Conservation (phyloP, 768 basidiomycete species). For the Stropharia rugosoannulata region DNA sequence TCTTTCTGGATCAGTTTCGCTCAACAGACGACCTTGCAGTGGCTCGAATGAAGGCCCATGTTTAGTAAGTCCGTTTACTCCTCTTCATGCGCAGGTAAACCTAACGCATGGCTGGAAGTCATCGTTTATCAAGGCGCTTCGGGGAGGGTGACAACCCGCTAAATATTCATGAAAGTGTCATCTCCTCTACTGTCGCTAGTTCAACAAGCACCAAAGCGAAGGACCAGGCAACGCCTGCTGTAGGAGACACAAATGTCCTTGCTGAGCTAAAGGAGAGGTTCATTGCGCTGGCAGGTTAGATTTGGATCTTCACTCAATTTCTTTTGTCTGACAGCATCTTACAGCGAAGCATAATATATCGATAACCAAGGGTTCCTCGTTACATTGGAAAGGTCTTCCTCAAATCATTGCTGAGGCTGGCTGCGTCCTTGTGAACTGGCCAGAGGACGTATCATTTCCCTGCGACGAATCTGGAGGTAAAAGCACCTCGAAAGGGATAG, state of each 20-base stretch:
- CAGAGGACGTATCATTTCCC: slow-evolving; percentile 4
- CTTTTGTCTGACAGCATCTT: not conserved
- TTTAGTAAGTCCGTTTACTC: slow-evolving; percentile 1
- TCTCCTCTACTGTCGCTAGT: not conserved
- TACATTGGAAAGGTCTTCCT: slow-evolving; percentile 1
- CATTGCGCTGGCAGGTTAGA: not conserved
- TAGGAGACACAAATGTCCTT: not conserved
- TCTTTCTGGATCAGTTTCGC: not conserved
- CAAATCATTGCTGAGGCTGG: slow-evolving; percentile 2
- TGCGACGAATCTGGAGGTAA: not conserved
- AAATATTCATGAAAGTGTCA: too few species aligned
- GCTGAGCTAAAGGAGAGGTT: not conserved
- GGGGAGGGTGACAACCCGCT: not conserved
- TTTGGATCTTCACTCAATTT: not conserved
- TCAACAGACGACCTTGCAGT: not conserved
- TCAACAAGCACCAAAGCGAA: not conserved
- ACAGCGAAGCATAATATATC: not conserved
- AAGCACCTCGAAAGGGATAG: not conserved
- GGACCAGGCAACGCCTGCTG: not conserved
- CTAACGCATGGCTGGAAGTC: not conserved
- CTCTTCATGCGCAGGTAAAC: too few species aligned
- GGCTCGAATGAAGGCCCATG: slow-evolving; percentile 3
- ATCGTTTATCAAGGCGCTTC: not conserved
- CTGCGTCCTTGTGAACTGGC: slow-evolving; percentile 2
- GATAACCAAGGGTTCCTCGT: not conserved